Conservation (phyloP, 73 alveolate genomes). For the Paramecium biaurelia region DNA sequence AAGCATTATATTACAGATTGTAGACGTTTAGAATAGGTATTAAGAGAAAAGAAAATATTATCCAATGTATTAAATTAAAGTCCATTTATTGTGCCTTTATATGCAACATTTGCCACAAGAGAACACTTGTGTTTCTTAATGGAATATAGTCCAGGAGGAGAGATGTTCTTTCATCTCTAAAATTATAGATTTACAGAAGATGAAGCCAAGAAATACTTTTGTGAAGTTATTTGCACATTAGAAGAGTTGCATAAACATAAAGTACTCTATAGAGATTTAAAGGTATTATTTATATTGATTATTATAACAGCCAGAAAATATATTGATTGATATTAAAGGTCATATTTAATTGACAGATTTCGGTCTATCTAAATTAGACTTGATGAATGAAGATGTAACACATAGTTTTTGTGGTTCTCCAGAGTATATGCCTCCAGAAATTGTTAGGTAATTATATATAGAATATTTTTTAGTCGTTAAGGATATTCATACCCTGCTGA, state of each 20-base stretch:
- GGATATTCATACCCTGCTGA: constrained; percentile 71
- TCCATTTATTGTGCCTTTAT: constrained; percentile 45
- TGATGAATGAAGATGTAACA: constrained; percentile 61
- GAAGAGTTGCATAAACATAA: constrained; percentile 70
- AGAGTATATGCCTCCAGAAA: constrained; percentile 78
- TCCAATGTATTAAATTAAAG: constrained; percentile 48
- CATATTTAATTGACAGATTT: constrained; percentile 74
- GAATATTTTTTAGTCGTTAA: constrained; percentile 32
- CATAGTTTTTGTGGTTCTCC: constrained; percentile 78
- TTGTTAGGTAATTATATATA: constrained; percentile 54
- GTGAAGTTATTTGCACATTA: constrained; percentile 65
- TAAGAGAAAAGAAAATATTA: constrained; percentile 61
- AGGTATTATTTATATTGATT: not conserved
- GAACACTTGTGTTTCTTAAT: constrained; percentile 60
- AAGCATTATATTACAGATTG: constrained; percentile 57
- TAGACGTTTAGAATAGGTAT: constrained; percentile 58
- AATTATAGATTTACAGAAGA: constrained; percentile 61
- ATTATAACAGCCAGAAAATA: constrained; percentile 71
- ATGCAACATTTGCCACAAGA: constrained; percentile 59
- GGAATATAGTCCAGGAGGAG: constrained; percentile 90
- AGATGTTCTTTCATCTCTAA: constrained; percentile 67
- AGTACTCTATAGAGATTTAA: constrained; percentile 73
- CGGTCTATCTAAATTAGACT: constrained; percentile 69
- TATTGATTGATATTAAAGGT: constrained; percentile 71
- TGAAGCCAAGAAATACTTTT: constrained; percentile 65